Base-by-base conservation (phyloP, 1,139 yeast species). In the Diutina siamensis region DNA sequence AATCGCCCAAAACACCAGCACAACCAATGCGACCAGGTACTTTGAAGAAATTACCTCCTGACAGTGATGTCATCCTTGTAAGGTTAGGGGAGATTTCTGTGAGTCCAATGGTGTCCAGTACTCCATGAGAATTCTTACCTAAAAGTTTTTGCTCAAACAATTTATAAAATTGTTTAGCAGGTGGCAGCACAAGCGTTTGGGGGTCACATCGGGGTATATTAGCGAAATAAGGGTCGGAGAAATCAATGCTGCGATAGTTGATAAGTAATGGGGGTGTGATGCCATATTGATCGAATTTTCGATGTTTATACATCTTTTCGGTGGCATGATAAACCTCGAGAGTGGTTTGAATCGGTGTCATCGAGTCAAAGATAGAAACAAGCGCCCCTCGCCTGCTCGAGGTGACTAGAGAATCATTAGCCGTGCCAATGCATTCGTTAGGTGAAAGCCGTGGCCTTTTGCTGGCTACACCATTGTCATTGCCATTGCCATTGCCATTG, bases 21-120 rank as follows among this genome's bases (percentile, higher is more conserved):
- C 80, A 74, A 5, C 80, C 79, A 3, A 74, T 60, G 46, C 81
- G 52, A 0, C 78, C 77, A 0, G 74, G 72, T 1, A 64, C 49
- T 50, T 74, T 73, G 53, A 72, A 67, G 49, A 71, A 63, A 49
- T 72, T 71, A 0, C 81, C 81, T 2, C 81, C 81, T 1, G 73
- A 38, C 42, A 25, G 33, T 56, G 0, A 66, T 71, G 1, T 67
- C 47, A 0, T 55, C 59, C 2, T 31, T 40, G n/a, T 42, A 40
- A 4, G 44, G 20, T 13, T 25, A 40, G 20, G 27, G 3, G 50
- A 45, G 20, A 8, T 47, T 33, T 57, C 54, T 1, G 62, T 50
- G 1, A 66, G 27, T 0, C 72, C 73, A 21, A 68, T 57, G 1
- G 73, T 68, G 48, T 68, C 73, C 2, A 55, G 50, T 7, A 63